These are phyloP conservation scores for Arachnopeziza araneosa DNA, from an alignment of 2,329 filamentous ascomycete genomes.

Conservation along the genomic window DNA sequence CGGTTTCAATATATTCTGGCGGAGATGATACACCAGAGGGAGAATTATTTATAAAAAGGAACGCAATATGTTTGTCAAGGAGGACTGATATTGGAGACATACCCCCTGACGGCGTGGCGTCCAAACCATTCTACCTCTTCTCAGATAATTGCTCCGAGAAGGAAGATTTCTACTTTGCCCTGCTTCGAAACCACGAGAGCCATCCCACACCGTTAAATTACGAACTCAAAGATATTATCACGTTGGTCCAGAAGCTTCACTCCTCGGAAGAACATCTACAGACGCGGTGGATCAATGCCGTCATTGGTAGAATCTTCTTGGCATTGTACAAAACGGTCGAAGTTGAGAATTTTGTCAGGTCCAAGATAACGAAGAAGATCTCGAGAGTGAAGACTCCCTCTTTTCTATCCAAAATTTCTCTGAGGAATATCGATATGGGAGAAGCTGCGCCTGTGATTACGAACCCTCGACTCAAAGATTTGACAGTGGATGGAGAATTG, in stretches of 20 bases:
- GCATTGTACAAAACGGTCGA: constrained; percentile 80
- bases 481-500: constrained; percentile 88
- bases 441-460: constrained; percentile 83
- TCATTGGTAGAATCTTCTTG: constrained; percentile 83
- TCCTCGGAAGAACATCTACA: constrained; percentile 87
- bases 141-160: constrained; percentile 94
- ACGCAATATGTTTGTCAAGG: constrained; percentile 76
- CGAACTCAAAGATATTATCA: constrained; percentile 80
- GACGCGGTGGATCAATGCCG: constrained; percentile 87
- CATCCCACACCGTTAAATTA: constrained; percentile 70
- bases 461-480: constrained; percentile 79
- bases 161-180: constrained; percentile 95
- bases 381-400: constrained; percentile 85
- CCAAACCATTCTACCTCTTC: constrained; percentile 89
- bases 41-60: constrained; percentile 92
- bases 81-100: constrained; percentile 50
- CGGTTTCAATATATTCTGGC: constrained; percentile 78
- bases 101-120: constrained; percentile 49
- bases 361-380: constrained; percentile 94
- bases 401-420: constrained; percentile 79
- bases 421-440: constrained; percentile 80
- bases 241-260: constrained; percentile 83
- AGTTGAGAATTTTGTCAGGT: constrained; percentile 70
- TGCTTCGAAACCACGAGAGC: constrained; percentile 75
- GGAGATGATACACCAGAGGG: constrained; percentile 76